phyloP scores from a whole-genome alignment of 2,329 filamentous ascomycete species.

The Apiospora malaysiana region DNA sequence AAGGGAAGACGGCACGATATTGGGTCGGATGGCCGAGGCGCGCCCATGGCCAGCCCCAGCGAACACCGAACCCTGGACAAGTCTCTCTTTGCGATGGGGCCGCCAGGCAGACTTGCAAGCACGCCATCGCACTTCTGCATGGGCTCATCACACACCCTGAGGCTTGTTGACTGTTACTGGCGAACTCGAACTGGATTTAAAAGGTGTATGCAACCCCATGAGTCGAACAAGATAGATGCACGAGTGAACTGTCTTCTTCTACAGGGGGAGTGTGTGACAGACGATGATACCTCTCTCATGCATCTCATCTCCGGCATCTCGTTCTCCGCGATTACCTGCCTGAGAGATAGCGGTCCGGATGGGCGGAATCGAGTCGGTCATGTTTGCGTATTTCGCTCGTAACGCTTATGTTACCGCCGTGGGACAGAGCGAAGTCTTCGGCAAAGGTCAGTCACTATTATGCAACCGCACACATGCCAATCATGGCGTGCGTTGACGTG shows the following conservation, averaged over 20 bases:
- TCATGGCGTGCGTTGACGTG: constrained; percentile 14
- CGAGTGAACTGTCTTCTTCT: constrained; percentile 6
- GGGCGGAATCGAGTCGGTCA: neutral
- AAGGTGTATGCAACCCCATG: neutral
- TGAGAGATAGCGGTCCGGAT: neutral
- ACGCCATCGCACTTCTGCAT: constrained; percentile 12
- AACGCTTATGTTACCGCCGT: neutral
- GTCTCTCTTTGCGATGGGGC: constrained; percentile 1
- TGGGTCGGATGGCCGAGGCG: constrained; percentile 3
- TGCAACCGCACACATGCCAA: neutral
- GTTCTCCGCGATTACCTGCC: neutral
- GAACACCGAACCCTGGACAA: neutral
- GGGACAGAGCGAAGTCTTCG: neutral
- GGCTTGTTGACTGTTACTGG: constrained; percentile 6
- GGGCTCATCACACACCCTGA: constrained; percentile 4
- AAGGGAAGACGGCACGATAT: neutral
- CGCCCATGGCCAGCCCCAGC: constrained; percentile 10
- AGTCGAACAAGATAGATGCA: neutral
- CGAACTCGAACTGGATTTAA: neutral
- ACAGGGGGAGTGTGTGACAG: neutral
- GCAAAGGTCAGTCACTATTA: neutral
- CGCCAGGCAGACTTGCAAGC: neutral
- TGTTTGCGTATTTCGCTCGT: neutral
- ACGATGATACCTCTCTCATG: neutral
- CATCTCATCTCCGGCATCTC: neutral